A percentile compares a stretch with the other conserved stretches of the same genome.
Conservation (phyloP, 768 basidiomycete species). For the Collybia sp. region DNA sequence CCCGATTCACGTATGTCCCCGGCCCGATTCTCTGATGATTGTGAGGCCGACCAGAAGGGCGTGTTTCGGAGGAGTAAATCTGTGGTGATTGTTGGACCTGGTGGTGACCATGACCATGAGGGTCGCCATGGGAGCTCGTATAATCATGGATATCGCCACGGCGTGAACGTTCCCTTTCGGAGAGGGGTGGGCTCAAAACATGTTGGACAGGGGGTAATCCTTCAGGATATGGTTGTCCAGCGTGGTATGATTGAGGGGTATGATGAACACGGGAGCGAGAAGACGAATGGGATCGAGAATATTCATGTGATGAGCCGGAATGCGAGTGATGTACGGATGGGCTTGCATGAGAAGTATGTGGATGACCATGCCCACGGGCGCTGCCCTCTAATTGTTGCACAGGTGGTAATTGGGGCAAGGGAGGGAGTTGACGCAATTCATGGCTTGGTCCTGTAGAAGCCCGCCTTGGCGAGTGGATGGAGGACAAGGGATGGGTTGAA, state of each 20-base stretch:
- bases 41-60: constrained; percentile 43
- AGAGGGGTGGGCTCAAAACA: constrained; percentile 43
- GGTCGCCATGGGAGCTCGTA: constrained; percentile 24
- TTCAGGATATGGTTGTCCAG: constrained; percentile 45
- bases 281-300: constrained; percentile 45
- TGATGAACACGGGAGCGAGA: constrained; percentile 48
- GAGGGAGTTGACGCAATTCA: constrained; percentile 46
- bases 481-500: constrained; percentile 30
- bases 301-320: constrained; percentile 35
- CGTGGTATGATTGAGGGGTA: constrained; percentile 30
- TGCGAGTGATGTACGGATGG: constrained; percentile 39
- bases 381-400: constrained; percentile 28
- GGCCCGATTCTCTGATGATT: constrained; percentile 67
- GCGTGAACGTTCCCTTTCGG: constrained; percentile 41
- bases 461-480: constrained; percentile 38
- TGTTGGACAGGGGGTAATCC: constrained; percentile 37
- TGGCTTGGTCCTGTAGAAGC: constrained; percentile 31
- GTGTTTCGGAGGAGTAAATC: constrained; percentile 26
- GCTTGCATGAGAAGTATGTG: constrained; percentile 29
- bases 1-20: constrained; percentile 49
- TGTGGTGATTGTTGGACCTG: constrained; percentile 32
- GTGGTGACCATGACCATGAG: constrained; percentile 24
- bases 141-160: constrained; percentile 45
- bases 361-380: constrained; percentile 25
- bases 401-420: constrained; percentile 42